Evolutionary conservation across 2,329 filamentous ascomycete species (phyloP), one percentile per base, ranked within the genome.

Genomic region (Zarea fungicola): DNA sequence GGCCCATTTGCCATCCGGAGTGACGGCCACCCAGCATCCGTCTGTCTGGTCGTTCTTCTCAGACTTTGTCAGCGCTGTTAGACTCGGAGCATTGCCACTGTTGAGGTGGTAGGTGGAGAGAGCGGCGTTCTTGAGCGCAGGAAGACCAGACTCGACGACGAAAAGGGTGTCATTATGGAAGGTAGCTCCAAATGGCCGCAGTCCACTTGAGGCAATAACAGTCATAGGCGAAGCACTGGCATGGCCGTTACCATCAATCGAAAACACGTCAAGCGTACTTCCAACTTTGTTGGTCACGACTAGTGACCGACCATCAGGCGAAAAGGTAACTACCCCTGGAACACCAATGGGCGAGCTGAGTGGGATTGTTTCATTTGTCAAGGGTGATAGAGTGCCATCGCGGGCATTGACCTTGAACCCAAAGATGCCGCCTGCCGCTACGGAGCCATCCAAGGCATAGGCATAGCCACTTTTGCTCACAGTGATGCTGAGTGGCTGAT

Each of bases 241-340:
- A 10, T 48, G 47, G 10, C 55, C 55, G 25, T 51, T 35, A 13
- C 49, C 36, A n/a, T 40, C 49, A 4, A 57, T 36, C 6, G 55
- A 25, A 42, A 53, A 57, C 41, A 56, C 49, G 21, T 57, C 55
- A 16, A 57, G 40, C 14, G 52, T 56, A 35, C 55, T 57, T 32
- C 55, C 54, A 19, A 57, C 54, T 34, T 57, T 57, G 49, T 57
- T 57, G 46, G 54, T 56, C 6, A 56, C 55, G 9, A 55, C 48
- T 21, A 57, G 31, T 3, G 55, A 50, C 9, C 32, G 39, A 21
- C 54, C 52, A 21, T 57, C 54, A 4, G 55, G 50, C 18, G 55
- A 22, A 40, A 57, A 57, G 10, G 44, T 25, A n/a, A 57, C 47
- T 10, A 49, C 54, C 16, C 55, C 55, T 5, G 55, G 55, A 4